Evolutionary conservation across 2,329 filamentous ascomycete genomes (phyloP), one percentile per base, ranked within the genome.

Genomic region (Colletotrichum godetiae): DNA sequence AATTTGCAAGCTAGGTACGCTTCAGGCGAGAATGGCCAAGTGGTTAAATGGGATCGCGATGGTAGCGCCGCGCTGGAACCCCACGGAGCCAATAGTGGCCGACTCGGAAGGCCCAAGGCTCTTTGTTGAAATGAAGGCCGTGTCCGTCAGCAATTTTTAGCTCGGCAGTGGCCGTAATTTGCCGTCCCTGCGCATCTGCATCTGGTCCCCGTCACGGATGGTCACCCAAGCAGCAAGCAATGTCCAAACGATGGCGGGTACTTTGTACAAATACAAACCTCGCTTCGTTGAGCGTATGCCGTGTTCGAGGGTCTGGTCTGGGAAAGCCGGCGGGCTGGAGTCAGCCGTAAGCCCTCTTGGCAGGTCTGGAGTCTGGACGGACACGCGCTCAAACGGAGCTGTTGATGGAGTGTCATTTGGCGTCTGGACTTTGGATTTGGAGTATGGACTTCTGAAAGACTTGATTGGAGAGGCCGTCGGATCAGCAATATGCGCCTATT

Each of bases 91-190:
- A 72, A 74, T 74, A 74, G 68, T 72, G 57, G 72, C 68, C 56
- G 68, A 68, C 62, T 63, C 42, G 53, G 68, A 63, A 58, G 56
- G 42, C 55, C 42, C 71, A 68, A 72, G 59, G 65, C 58, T 68
- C 64, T 70, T 72, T 72, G 57, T 74, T 74, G 62, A 72, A 74
- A 72, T 74, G 72, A 72, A 62, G 29, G 61, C 68, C 57, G 35
- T 58, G 58, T 49, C 52, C 68, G 58, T 63, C 62, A 55, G 68
- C 62, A 68, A 72, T 46, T 72, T 67, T 58, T 74, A 72, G 68
- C 62, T 68, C 68, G 68, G 68, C 59, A 72, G 57, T 62, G 72
- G 62, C 68, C 57, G 68, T 59, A 72, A 74, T 68, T 74, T 72
- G 49, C 62, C 62, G 68, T 72, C 63, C 68, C 68, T 68, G 62